Evolutionary conservation across 495 filamentous ascomycete genomes (phyloP), one percentile per base, ranked within the genome.

Genomic region (Rusavskia elegans): DNA sequence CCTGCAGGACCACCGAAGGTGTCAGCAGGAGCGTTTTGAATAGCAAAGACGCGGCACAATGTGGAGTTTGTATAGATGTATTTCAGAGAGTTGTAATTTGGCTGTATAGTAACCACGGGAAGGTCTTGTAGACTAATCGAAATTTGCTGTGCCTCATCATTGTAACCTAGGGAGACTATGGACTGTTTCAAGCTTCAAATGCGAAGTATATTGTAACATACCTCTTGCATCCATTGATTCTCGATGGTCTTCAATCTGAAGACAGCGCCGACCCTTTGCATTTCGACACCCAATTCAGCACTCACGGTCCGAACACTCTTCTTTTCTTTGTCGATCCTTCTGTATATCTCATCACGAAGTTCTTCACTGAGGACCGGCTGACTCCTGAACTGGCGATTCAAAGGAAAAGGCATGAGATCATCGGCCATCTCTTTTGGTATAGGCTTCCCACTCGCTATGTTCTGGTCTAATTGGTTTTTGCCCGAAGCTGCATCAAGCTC

Each of bases 111-210:
- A 76, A 77, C 73, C 73, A 77, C 64, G 61, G 52, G 45, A 49
- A 54, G 79, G 87, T 96, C 90, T 95, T 96, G 74, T 90, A 96
- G 90, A 96, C 90, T 95, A 95, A 98, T 96, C 90, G 89, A 83
- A 73, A 71, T 76, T 73, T 81, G 32, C 80, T 76, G 78, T 75
- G 44, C 77, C 72, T 86, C 84, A 81, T 83, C 83, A 83, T 81
- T 66, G 51, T 71, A 30, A 49, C 20, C 41, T 49, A 21, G 49
- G 44, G n/a, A 51, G 49, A n/a, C 5, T 46, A 5, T 46, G 14
- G n/a, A 21, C n/a, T 21, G 8, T 19, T 42, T 1, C 40, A 8
- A 21, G 40, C 20, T 23, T 46, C 48, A 50, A 55, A 63, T 46
- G 57, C 54, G 63, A 55, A 54, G 48, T 50, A 53, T 61, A 54